Conservation (phyloP, 1,139 yeast genomes). For the Arxiozyma bovina region DNA sequence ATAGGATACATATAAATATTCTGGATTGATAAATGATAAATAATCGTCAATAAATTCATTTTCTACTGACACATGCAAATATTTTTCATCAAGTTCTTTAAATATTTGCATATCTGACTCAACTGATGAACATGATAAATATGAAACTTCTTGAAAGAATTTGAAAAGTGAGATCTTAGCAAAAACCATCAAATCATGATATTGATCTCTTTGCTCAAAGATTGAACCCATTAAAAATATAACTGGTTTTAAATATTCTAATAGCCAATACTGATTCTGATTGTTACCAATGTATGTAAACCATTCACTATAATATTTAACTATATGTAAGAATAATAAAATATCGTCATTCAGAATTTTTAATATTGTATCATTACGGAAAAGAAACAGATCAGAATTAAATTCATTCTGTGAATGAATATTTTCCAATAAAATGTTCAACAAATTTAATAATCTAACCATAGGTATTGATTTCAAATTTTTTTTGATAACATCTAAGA, state of each 20-base stretch:
- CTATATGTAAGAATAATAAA: constrained; percentile 25
- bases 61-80: constrained; percentile 16
- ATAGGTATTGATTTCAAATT: constrained; percentile 14
- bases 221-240: constrained; percentile 19
- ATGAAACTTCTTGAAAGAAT: constrained; percentile 28
- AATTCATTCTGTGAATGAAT: constrained; percentile 20
- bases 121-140: constrained; percentile 15
- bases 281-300: constrained; percentile 13
- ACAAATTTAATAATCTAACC: constrained; percentile 27
- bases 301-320: constrained; percentile 25
- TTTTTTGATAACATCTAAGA: constrained; percentile 16
- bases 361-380: constrained; percentile 14
- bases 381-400: constrained; percentile 20
- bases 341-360: constrained; percentile 20
- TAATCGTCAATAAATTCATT: constrained; percentile 19
- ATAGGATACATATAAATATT: constrained; percentile 23
- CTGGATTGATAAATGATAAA: constrained; percentile 30
- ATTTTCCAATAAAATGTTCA: constrained; percentile 20
- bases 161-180: constrained; percentile 25
- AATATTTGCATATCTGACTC: constrained; percentile 10
- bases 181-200: constrained; percentile 24
- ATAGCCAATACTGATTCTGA: constrained; percentile 15
- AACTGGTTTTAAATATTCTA: constrained; percentile 12
- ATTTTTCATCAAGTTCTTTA: constrained; percentile 20
- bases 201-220: constrained; percentile 18